phyloP scores from a whole-genome alignment of 768 basidiomycete genomes.

The Phanerochaete sordida region DNA sequence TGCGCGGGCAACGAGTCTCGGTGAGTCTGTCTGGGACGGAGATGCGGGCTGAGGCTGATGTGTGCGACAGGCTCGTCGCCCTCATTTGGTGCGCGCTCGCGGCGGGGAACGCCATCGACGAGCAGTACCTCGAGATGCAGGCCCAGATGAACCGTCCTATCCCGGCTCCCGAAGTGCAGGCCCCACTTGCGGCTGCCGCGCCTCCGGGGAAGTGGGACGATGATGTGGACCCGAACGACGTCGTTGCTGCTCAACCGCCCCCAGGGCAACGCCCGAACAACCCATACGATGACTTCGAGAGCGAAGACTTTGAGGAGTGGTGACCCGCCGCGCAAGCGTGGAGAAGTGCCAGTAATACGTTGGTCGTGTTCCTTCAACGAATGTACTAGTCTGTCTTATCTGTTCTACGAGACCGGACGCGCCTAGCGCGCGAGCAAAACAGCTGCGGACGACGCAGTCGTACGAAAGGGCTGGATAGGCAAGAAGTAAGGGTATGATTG shows the following conservation, averaged over 20 bases:
- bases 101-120: conserved; percentile 19
- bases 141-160: background rate
- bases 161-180: conserved; percentile 1
- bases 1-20: conserved; percentile 27
- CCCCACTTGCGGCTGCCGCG: background rate
- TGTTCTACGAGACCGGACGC: background rate
- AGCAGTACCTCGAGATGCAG: conserved; percentile 16
- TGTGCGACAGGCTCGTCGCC: conserved; percentile 16
- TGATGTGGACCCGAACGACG: conserved; percentile 12
- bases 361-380: too few relatives aligned
- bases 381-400: too few relatives aligned
- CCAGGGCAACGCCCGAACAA: background rate
- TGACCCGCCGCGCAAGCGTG: background rate
- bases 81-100: conserved; percentile 22
- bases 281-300: conserved; percentile 7
- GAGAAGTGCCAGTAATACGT: background rate
- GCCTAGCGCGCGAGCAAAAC: background rate
- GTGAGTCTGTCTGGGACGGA: conserved; percentile 1
- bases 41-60: background rate
- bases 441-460: too few relatives aligned
- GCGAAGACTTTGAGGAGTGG: background rate
- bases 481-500: background rate
- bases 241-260: background rate
- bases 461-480: background rate
- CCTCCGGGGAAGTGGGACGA: conserved; percentile 6